Percentiles rank a stretch among this genome's conserved stretches.
These are phyloP conservation scores for Tilletia caries DNA, from an alignment of 1,284 basidiomycete genomes.

Conservation along the genomic window DNA sequence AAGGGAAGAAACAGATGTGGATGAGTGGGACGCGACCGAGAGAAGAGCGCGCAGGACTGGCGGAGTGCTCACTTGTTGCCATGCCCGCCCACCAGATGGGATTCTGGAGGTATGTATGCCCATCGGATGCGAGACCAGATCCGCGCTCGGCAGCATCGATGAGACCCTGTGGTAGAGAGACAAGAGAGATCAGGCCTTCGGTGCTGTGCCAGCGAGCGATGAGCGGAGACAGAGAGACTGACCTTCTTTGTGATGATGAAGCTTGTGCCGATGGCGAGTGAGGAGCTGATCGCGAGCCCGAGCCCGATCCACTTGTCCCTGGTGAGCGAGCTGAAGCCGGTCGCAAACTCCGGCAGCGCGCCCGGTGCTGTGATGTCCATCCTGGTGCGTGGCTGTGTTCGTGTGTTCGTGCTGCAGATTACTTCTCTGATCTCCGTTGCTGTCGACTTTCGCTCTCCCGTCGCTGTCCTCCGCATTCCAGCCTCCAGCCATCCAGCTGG, in stretches of 20 bases:
- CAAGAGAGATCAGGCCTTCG: background rate
- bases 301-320: constrained; percentile 53
- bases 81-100: constrained; percentile 99
- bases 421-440: too few relatives aligned
- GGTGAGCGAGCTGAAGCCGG: constrained; percentile 28
- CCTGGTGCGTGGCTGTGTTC: background rate
- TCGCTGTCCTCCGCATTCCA: too few relatives aligned
- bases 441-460: too few relatives aligned
- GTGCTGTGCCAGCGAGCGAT: background rate
- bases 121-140: constrained; percentile 48
- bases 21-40: background rate
- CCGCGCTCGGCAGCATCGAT: constrained; percentile 50
- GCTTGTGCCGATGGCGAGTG: constrained; percentile 50
- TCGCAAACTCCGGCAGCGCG: background rate
- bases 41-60: background rate
- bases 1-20: background rate
- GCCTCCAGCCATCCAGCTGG: background rate
- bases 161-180: constrained; percentile 29
- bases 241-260: constrained; percentile 54
- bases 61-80: constrained; percentile 68
- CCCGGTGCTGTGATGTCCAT: background rate
- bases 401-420: too few relatives aligned
- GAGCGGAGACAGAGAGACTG: background rate
- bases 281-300: constrained; percentile 48
- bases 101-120: constrained; percentile 72